Base-by-base conservation (phyloP, 768 basidiomycete genomes). In the Termitomyces titanicus region DNA sequence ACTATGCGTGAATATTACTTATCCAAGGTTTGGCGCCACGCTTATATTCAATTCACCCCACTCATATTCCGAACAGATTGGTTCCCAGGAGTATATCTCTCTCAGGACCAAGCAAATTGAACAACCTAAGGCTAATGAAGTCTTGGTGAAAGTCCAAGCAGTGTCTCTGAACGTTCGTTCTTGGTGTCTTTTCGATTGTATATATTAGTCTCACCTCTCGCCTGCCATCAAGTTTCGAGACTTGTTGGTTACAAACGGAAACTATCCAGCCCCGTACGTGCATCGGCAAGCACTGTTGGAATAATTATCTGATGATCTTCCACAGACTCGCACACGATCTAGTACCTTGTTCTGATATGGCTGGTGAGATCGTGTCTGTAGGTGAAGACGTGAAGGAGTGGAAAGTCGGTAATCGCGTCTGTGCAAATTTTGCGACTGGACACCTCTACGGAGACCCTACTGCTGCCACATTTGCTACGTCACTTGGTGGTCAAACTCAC, bases 351-450 rank as follows among this genome's bases (percentile, higher is more conserved):
- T 75, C 84, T 0, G 83, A 86, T 60, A 74, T 78, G 67, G 80
- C 83, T 17, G 83, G 84, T 12, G 82, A 84, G 60, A 69, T 86
- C 47, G 66, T 83, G 29, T 72, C 78, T 2, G 62, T 82, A 11
- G 76, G 76, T 5, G 67, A 66, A 13, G 75, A 71, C 12, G 76
- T 77, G 13, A 78, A 68, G 25, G 69, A 64, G 5, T 85, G 81
- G 82, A 77, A 76, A 60, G 62, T 67, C 5, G 81, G 83, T 18
- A 82, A 84, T 56, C 78, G 80, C 20, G 80, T 85, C 43, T 79
- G 70, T 57, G 73, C 82, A 10, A 85, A 82, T 64, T 81, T 84
- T 55, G 63, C 72, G 3, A 48, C 70, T 13, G 79, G 79, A 50
- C 79, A 81, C 58, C 54, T 83, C 17, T 64, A 79, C 53, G 79